Conservation (phyloP, 768 basidiomycete species). For the Rhodotorula graminis region DNA sequence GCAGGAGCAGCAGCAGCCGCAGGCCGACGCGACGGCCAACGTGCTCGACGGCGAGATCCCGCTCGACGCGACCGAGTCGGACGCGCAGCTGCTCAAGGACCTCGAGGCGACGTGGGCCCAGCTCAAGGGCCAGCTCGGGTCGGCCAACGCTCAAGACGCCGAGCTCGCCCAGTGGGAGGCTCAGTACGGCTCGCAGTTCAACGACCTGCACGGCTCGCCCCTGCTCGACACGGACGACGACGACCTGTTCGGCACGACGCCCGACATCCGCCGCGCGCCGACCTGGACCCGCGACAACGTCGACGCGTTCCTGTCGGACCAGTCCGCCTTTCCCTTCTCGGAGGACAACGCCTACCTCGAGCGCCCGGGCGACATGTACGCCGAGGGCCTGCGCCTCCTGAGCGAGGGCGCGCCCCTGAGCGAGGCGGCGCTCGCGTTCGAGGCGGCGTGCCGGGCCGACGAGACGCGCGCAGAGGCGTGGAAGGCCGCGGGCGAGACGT, state of each 20-base stretch:
- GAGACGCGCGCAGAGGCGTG: slow-evolving; percentile 78
- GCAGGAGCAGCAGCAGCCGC: background rate
- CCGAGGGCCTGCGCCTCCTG: slow-evolving; percentile 69
- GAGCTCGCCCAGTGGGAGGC: slow-evolving; percentile 44
- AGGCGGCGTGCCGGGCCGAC: slow-evolving; percentile 80
- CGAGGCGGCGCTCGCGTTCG: slow-evolving; percentile 77
- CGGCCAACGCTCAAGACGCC: slow-evolving; percentile 9
- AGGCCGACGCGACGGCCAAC: slow-evolving; percentile 18
- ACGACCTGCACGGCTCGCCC: slow-evolving; percentile 36
- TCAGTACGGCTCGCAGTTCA: slow-evolving; percentile 44
- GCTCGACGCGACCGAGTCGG: slow-evolving; percentile 31
- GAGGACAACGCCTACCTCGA: slow-evolving; percentile 44
- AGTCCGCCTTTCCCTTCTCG: slow-evolving; percentile 42
- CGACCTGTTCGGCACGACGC: slow-evolving; percentile 5
- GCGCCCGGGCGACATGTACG: slow-evolving; percentile 44
- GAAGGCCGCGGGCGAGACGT: slow-evolving; percentile 82
- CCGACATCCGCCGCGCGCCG: background rate
- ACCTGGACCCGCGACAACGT: slow-evolving; percentile 39
- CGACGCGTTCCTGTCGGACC: slow-evolving; percentile 34
- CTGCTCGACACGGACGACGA: slow-evolving; percentile 29
- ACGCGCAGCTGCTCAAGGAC: slow-evolving; percentile 35
- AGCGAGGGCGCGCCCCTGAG: slow-evolving; percentile 77
- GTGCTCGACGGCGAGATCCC: slow-evolving; percentile 28
- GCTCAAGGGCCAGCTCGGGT: slow-evolving; percentile 28
- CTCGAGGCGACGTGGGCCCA: slow-evolving; percentile 41